Conservation (phyloP, 2,329 filamentous ascomycete species). For the Neoscytalidium dimidiatum region DNA sequence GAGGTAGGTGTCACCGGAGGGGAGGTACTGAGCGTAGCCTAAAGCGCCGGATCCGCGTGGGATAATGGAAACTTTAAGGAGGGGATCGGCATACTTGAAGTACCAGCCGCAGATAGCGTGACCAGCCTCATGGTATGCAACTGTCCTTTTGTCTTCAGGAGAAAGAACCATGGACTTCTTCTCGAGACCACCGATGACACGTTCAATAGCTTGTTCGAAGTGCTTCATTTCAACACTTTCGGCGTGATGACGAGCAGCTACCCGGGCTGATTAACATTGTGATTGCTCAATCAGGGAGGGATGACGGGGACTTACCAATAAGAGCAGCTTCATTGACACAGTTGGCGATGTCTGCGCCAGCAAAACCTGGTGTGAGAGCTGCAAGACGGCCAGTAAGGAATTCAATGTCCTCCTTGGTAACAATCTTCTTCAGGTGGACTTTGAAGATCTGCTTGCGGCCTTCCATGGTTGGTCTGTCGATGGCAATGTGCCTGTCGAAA, state of each 20-base stretch:
- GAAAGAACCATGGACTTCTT: constrained; percentile 95
- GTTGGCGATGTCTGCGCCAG: constrained; percentile 97
- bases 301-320: constrained; percentile 68
- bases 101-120: constrained; percentile 99
- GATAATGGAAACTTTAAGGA: constrained; percentile 98
- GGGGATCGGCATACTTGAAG: constrained; percentile 92
- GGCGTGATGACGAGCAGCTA: constrained; percentile 82
- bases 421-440: constrained; percentile 92
- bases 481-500: constrained; percentile 94
- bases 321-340: constrained; percentile 97
- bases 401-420: constrained; percentile 86
- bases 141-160: constrained; percentile 91
- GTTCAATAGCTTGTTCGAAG: constrained; percentile 97
- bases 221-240: constrained; percentile 82
- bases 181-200: constrained; percentile 93
- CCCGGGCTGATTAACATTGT: constrained; percentile 43
- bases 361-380: constrained; percentile 92
- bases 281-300: background rate
- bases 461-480: constrained; percentile 95
- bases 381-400: constrained; percentile 85
- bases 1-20: constrained; percentile 84
- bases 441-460: constrained; percentile 94
- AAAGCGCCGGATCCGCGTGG: constrained; percentile 91
- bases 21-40: constrained; percentile 97
- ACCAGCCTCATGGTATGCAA: constrained; percentile 97